A percentile compares a stretch with the other conserved stretches of the same genome.
Conservation (phyloP, 2,329 filamentous ascomycete genomes). For the Zymoseptoria tritici region DNA sequence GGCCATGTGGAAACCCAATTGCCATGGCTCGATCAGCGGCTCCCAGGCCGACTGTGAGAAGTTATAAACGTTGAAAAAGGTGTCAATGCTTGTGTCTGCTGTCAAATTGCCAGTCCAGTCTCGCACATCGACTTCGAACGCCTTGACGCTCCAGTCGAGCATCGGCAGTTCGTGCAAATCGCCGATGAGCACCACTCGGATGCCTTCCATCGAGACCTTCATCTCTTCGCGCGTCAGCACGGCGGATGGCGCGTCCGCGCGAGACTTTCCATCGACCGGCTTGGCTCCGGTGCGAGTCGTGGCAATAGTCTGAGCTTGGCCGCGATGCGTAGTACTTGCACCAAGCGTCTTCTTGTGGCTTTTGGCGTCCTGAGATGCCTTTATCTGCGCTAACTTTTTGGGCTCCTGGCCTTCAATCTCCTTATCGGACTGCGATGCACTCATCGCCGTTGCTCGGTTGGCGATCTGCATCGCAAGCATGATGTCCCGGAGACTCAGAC, state of each 20-base stretch:
- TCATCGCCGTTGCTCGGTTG: constrained; percentile 81
- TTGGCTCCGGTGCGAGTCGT: constrained; percentile 39
- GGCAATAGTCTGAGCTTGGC: constrained; percentile 28
- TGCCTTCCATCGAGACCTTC: constrained; percentile 75
- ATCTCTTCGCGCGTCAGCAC: constrained; percentile 68
- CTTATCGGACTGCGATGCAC: constrained; percentile 40
- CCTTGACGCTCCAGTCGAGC: constrained; percentile 86
- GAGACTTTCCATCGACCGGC: constrained; percentile 39
- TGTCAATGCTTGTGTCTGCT: constrained; percentile 83
- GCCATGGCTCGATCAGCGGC: constrained; percentile 91
- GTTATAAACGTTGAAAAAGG: constrained; percentile 95
- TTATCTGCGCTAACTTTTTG: constrained; percentile 48
- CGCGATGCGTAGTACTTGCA: background rate
- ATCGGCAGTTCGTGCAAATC: constrained; percentile 94
- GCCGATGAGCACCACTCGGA: constrained; percentile 88
- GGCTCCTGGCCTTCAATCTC: constrained; percentile 47
- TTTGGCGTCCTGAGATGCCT: constrained; percentile 31
- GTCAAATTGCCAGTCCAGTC: constrained; percentile 88
- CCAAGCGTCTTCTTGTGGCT: constrained; percentile 43
- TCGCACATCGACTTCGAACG: constrained; percentile 73
- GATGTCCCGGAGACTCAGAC: constrained; percentile 89
- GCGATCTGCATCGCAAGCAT: constrained; percentile 88
- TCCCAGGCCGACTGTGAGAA: constrained; percentile 99
- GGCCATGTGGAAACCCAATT: constrained; percentile 81
- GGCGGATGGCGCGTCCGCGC: constrained; percentile 39